Base-by-base conservation (phyloP, 2,329 filamentous ascomycete genomes). In the Colletotrichum echinochloae region DNA sequence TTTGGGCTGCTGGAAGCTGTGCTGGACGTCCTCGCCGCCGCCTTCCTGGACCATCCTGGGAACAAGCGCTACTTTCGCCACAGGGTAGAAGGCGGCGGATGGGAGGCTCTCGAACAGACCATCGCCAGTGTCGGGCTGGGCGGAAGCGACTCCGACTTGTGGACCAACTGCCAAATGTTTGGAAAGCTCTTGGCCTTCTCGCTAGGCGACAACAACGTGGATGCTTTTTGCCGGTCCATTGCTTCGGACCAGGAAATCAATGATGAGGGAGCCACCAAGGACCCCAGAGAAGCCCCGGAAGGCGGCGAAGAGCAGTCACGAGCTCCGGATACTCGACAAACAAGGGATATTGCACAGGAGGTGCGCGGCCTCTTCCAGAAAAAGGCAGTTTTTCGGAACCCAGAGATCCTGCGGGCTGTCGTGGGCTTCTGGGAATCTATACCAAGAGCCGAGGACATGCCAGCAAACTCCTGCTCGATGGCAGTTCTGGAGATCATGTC, bases 51-150 rank as follows among this genome's bases (percentile, higher is more conserved):
- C 55, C 94, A 98, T 79, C 87, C 91, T 56, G 95, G 95, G 26
- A 99, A 98, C 81, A 89, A 91, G 76, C 89, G 93, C 75, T 98
- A 95, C 83, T 98, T 98, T 79, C 88, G 90, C 69, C 91, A 90
- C 74, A 87, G 90, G 74, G 89, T 97, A 37, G 88, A 93, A 69
- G 90, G 89, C 28, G 92, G 91, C 66, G 94, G 95, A 4, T 97
- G 94, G 91, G 86, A 90, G 73, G 88, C 90, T 9, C 79, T 98
- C 65, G 91, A 96, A 76, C 89, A 93, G 77, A 89, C 88, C 7
- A 87, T 95, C 82, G 88, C 88, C 72, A 90, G 89, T 78, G 90
- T 91, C 79, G 89, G 92, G 41, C 81, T 90, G 63, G 86, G 91
- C 64, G 88, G 87, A 73, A 86, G 86, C 66, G 90, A 93, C 73